These are phyloP conservation scores for Pseudogymnoascus sp. DNA, from an alignment of 2,329 filamentous ascomycete genomes.

Conservation along the genomic window DNA sequence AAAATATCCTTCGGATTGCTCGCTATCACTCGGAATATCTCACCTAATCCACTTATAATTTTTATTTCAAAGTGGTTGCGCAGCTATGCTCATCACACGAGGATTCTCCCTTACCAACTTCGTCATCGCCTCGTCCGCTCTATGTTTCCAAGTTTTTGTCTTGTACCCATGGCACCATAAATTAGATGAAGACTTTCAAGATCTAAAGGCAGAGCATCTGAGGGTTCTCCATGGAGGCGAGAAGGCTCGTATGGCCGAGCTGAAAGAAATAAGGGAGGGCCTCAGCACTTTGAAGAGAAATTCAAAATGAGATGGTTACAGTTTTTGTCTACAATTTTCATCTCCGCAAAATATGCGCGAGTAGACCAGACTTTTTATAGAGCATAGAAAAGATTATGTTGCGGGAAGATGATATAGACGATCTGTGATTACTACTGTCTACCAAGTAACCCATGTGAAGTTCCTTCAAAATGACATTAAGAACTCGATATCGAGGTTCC, in stretches of 20 bases:
- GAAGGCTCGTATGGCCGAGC: background rate
- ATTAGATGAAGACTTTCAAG: conserved; percentile 42
- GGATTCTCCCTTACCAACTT: conserved; percentile 47
- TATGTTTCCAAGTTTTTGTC: conserved; percentile 47
- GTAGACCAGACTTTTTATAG: background rate
- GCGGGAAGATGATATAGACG: background rate
- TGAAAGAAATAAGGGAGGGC: background rate
- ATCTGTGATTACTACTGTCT: background rate
- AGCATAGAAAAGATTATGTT: background rate
- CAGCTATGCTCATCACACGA: conserved; percentile 39
- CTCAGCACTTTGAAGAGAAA: background rate
- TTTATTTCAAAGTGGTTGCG: background rate
- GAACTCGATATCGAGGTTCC: background rate
- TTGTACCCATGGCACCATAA: conserved; percentile 49
- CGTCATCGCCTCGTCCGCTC: conserved; percentile 42
- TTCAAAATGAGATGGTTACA: background rate
- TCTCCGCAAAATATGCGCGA: background rate
- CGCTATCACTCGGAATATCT: background rate
- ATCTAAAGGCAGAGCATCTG: conserved; percentile 39
- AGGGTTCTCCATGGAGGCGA: background rate
- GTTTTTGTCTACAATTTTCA: background rate
- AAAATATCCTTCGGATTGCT: background rate
- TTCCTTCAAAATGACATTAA: background rate
- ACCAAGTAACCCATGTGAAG: background rate
- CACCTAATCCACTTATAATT: background rate